Base-by-base conservation (phyloP, 257 asterid genomes). In the Jaltomata sinuosa region DNA sequence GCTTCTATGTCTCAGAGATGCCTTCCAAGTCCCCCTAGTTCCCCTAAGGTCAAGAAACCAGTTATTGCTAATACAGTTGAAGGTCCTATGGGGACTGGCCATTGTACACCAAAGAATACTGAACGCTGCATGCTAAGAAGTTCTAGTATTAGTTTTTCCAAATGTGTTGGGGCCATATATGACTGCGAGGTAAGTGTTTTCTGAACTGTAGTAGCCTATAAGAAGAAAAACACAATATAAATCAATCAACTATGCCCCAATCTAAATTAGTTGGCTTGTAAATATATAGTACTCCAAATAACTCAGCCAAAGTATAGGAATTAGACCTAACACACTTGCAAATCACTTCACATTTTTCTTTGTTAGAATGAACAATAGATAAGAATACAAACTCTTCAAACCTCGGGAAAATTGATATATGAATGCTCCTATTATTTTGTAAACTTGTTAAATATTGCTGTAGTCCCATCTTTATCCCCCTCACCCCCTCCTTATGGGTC, bases 101-200 rank as follows among this genome's bases (percentile, higher is more conserved):
- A 87, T 68, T 89, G 88, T 83, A 90, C 85, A 88, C 84, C 93
- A 69, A 85, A 91, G 93, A 93, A 83, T 89, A 92, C 96, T 57
- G 98, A 97, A 4, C 94, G 97, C 15, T 94, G 97, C 90, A 53
- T 96, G 64, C 88, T 92, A 32, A 93, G 98, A 89, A 93, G 98
- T 82, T 92, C 95, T 79, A 94, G 98, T 85, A 91, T 96, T 86
- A 93, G 96, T 87, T 94, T 97, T 84, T 96, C 98, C 86, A 89
- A 85, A 84, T 93, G 96, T 90, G 72, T 96, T 50, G 97, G 94
- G 65, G 91, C 95, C 36, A 90, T 91, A 85, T 89, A 91, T 83
- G 89, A 94, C 45, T 87, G 87, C 80, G 92, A 92, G 95, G 96
- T 95, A 88, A 88, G 89, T 88, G 85, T 82, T 69, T 29, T 69